A percentile compares a stretch with the other conserved stretches of the same genome.
phyloP scores from a whole-genome alignment of 805 yeast species.

The Metschnikowia lochheadii region DNA sequence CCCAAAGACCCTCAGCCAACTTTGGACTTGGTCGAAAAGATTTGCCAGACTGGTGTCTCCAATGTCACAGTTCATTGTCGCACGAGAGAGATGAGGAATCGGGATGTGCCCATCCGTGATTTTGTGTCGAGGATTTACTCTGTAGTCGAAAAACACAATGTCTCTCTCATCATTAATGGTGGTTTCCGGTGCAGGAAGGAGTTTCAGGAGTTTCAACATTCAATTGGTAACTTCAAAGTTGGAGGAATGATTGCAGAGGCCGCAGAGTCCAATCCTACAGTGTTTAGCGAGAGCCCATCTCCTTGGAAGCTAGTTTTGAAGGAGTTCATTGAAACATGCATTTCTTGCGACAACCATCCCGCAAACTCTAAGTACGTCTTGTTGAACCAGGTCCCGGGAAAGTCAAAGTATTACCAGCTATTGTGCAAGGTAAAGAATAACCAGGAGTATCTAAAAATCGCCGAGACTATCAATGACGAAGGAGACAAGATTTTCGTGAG shows the following conservation, averaged over 20 bases:
- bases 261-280: conserved; percentile 84
- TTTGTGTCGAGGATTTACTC: conserved; percentile 59
- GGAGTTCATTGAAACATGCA: conserved; percentile 55
- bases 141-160: conserved; percentile 57
- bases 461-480: conserved; percentile 31
- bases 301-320: conserved; percentile 53
- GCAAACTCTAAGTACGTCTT: conserved; percentile 77
- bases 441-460: conserved; percentile 43
- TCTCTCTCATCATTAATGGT: conserved; percentile 82
- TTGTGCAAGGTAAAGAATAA: conserved; percentile 54
- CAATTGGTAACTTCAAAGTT: conserved; percentile 50
- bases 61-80: conserved; percentile 92
- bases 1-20: conserved; percentile 51
- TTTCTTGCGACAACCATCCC: conserved; percentile 53
- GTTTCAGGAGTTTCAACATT: conserved; percentile 44
- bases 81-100: conserved; percentile 80
- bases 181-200: conserved; percentile 57
- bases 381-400: conserved; percentile 75
- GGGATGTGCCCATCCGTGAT: conserved; percentile 75
- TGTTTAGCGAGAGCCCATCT: conserved; percentile 47
- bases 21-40: conserved; percentile 48
- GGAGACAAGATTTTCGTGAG: conserved; percentile 33
- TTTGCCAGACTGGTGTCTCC: conserved; percentile 69
- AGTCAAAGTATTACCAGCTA: conserved; percentile 52
- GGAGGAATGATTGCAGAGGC: conserved; percentile 94